Evolutionary conservation across 495 filamentous ascomycete species (phyloP).

Genomic region (Neurospora sp.): DNA sequence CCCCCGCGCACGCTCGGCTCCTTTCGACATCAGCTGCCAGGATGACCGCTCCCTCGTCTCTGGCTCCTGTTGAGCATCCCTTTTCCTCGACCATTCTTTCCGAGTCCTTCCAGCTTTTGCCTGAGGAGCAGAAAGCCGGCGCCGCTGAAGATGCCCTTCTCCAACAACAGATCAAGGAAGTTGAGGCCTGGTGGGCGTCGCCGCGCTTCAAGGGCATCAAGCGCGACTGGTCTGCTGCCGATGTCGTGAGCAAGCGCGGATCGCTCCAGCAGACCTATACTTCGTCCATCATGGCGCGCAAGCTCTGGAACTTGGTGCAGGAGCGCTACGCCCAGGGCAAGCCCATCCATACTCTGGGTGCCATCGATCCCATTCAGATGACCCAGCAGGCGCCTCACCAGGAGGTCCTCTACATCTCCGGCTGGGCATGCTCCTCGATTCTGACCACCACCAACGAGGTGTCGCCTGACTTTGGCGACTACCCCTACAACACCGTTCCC

Average conservation of each 20-base stretch:
- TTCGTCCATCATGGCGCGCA: conserved; percentile 84
- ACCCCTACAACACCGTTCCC: conserved; percentile 96
- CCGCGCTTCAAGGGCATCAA: conserved; percentile 81
- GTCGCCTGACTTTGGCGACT: conserved; percentile 93
- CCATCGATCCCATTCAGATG: conserved; percentile 97
- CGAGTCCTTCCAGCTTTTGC: conserved; percentile 72
- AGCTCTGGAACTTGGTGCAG: conserved; percentile 81
- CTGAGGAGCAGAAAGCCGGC: conserved; percentile 61
- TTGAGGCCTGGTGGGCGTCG: conserved; percentile 79
- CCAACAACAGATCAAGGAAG: conserved; percentile 66
- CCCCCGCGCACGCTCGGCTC: conserved; percentile 6
- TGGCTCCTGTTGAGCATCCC: conserved; percentile 27
- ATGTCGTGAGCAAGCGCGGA: conserved; percentile 88
- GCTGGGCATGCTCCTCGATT: conserved; percentile 92
- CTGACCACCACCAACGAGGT: conserved; percentile 94
- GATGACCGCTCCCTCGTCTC: conserved; percentile 15
- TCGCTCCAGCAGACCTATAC: conserved; percentile 79
- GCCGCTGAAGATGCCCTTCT: conserved; percentile 73
- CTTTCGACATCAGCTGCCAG: conserved; percentile 15
- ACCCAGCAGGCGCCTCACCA: conserved; percentile 95
- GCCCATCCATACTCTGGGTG: conserved; percentile 94
- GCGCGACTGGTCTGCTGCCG: conserved; percentile 79
- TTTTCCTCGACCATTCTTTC: conserved; percentile 48
- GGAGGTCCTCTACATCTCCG: conserved; percentile 90
- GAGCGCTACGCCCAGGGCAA: conserved; percentile 63